Base-by-base conservation (phyloP, 139 green algal species). In the Coelastrella sp. region DNA sequence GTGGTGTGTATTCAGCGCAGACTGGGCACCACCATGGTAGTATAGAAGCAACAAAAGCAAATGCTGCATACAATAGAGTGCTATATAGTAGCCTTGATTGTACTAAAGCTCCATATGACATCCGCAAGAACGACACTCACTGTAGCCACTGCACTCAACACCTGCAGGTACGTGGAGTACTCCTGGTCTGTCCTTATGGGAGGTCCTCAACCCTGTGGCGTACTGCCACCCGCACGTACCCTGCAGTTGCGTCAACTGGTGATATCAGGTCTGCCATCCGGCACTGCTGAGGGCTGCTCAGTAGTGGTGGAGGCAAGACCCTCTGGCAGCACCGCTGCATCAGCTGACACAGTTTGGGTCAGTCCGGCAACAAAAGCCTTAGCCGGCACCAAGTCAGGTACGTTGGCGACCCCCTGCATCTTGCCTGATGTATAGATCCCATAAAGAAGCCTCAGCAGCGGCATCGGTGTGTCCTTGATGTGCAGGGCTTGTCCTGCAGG, bases 131-230 rank as follows among this genome's bases (percentile, higher is more conserved):
- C n/a, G n/a, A n/a, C n/a, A n/a, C n/a, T n/a, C 48, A 23, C 2
- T 57, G 48, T 4, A 23, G 48, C 13, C 17, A 11, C 48, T 57
- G 48, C 2, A 57, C 48, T 57, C n/a, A n/a, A n/a, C 13, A 15
- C 48, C 51, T 57, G 11, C 81, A 90, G 87, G 73, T 91, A 79
- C 30, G 79, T 91, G 6, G 53, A 35, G 9, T 84, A 91, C 60
- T 91, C 81, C 62, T 69, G 60, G 78, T 27, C 32, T 15, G 78
- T 84, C 15, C 60, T 84, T 2, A 59, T 23, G 21, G 6, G 34
- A 13, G 72, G 72, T 4, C 48, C 72, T 23, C 59, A 66, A 19
- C 57, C 57, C 30, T 48, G 32, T 5, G 51, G 59, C n/a, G 3
- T 32, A 8, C 62, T 78, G 74, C 73, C 48, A 17, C 27, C 27